Evolutionary conservation across 2,329 filamentous ascomycete species (phyloP).

Genomic region (Talaromyces sp.): DNA sequence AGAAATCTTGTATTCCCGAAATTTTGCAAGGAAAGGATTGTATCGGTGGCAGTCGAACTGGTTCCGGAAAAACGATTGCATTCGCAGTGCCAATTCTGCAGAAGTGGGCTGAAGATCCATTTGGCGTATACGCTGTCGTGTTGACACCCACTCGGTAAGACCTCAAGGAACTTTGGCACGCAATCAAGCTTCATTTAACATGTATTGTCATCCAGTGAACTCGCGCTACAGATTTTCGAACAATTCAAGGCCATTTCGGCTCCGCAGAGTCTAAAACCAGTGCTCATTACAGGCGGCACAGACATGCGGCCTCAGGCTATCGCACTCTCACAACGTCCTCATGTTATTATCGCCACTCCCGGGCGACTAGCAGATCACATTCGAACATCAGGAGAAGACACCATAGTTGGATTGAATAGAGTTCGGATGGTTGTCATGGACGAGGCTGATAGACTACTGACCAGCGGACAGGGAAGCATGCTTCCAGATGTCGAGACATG

Average conservation of each 20-base stretch:
- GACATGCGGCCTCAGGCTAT: conserved; percentile 92
- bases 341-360: conserved; percentile 91
- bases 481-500: conserved; percentile 91
- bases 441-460: conserved; percentile 86
- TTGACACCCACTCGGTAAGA: conserved; percentile 76
- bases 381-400: conserved; percentile 84
- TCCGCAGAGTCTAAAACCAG: conserved; percentile 78
- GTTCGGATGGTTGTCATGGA: conserved; percentile 87
- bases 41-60: conserved; percentile 90
- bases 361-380: conserved; percentile 93
- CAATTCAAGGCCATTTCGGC: conserved; percentile 92
- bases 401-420: conserved; percentile 73
- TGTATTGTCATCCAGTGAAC: conserved; percentile 56
- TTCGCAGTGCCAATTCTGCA: conserved; percentile 94
- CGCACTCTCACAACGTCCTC: conserved; percentile 74
- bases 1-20: conserved; percentile 86
- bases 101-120: conserved; percentile 87
- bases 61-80: conserved; percentile 95
- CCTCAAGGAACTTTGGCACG: background rate
- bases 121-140: conserved; percentile 84
- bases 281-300: conserved; percentile 86
- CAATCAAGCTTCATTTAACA: conserved; percentile 5
- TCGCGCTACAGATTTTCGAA: conserved; percentile 93
- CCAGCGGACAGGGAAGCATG: conserved; percentile 76
- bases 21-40: conserved; percentile 89